Evolutionary conservation across 2,329 filamentous ascomycete species (phyloP).

Genomic region (Amylocarpus encephaloides): DNA sequence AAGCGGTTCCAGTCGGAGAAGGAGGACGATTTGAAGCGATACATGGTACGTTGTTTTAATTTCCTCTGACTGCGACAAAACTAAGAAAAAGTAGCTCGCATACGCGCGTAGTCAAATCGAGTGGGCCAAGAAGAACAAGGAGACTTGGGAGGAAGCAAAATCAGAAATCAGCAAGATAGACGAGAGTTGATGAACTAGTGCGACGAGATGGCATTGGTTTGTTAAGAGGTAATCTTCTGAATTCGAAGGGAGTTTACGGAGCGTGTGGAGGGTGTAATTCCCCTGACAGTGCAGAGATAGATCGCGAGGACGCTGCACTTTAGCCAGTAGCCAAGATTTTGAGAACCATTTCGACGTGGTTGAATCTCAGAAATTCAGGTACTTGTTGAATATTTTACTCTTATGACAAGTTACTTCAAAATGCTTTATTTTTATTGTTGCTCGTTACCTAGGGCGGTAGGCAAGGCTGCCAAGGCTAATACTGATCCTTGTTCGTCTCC

Average conservation of each 20-base stretch:
- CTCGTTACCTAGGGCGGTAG: background rate
- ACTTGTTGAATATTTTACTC: too few relatives aligned
- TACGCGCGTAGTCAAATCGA: constrained; percentile 68
- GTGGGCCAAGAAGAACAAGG: constrained; percentile 67
- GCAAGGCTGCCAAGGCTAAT: background rate
- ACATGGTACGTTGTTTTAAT: constrained; percentile 72
- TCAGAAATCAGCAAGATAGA: constrained; percentile 65
- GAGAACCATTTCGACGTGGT: background rate
- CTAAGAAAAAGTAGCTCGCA: constrained; percentile 46
- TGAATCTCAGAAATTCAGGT: too few relatives aligned
- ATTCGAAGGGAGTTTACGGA: constrained; percentile 13
- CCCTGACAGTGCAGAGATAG: constrained; percentile 13
- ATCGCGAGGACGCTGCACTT: background rate
- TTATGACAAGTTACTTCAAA: too few relatives aligned
- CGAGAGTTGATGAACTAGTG: constrained; percentile 26
- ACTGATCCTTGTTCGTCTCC: background rate
- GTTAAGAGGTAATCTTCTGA: constrained; percentile 14
- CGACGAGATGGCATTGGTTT: constrained; percentile 8
- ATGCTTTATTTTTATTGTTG: too few relatives aligned
- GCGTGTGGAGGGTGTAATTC: constrained; percentile 15
- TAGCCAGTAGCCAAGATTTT: background rate
- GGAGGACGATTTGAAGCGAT: constrained; percentile 85
- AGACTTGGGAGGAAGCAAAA: constrained; percentile 67
- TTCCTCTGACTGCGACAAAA: constrained; percentile 12
- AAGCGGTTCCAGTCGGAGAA: constrained; percentile 93